Evolutionary conservation across 2,329 filamentous ascomycete species (phyloP), one percentile per base, ranked within the genome.

Genomic region (Penicillium freii): DNA sequence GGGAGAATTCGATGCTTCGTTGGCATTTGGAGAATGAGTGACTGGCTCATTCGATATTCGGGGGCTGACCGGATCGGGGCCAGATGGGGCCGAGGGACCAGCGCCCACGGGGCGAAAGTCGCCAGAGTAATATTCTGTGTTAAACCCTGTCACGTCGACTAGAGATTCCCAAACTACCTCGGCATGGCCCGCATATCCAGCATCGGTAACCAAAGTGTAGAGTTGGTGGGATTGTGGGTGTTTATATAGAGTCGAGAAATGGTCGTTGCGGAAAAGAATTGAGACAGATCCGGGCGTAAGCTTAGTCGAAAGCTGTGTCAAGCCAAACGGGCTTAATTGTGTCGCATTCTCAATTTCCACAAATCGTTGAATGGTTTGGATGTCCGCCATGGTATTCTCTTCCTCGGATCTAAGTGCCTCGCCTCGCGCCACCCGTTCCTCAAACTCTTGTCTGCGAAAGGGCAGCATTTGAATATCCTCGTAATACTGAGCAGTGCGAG

Each of bases 131-230:
- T 95, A 91, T 70, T 92, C 90, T 2, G 90, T 87, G 15, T 84
- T 84, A 67, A 90, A 88, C 8, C 94, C 94, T 51, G 87, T 94
- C 23, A 96, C 87, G 66, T 97, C 93, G 0, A 89, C 88, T 2
- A 99, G 80, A 10, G 89, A 94, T 75, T 99, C 94, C 94, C 94
- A 99, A 0, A 99, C 91, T 13, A 99, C 87, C 71, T 97, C 93
- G 17, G 92, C 88, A 65, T 97, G 91, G 10, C 82, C 84, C 11
- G 89, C 87, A 69, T 96, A 99, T 0, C 94, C 94, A 27, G 91
- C 89, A 71, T 99, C 94, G 0, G 94, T 97, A 15, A 99, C 92
- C 3, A 99, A 78, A 0, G 90, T 91, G 62, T 93, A 84, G 1
- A 97, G 81, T 63, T 90, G 83, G 40, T 85, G 81, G 0, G 87